phyloP scores from a whole-genome alignment of 441 rosid genomes.

The Jatropha podagrica region DNA sequence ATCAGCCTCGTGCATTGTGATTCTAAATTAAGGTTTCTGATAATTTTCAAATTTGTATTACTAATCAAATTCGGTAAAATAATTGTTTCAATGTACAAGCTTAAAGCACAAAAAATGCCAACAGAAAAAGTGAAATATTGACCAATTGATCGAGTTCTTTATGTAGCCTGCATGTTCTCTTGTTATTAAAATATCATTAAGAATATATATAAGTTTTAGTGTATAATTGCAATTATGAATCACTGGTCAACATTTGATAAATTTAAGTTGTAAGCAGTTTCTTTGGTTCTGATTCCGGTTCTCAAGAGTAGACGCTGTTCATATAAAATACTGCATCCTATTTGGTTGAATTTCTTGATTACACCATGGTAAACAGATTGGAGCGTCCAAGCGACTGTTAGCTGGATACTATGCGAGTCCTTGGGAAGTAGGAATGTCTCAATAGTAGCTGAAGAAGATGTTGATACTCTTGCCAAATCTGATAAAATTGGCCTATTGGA shows the following conservation, averaged over 20 bases:
- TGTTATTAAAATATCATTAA: too few relatives aligned
- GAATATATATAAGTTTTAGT: too few relatives aligned
- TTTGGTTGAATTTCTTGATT: slow-evolving; percentile 19
- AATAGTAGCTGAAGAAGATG: slow-evolving; percentile 65
- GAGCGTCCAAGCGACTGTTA: slow-evolving; percentile 71
- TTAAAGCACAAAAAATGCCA: too few relatives aligned
- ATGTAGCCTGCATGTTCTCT: neutral
- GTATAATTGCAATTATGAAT: neutral
- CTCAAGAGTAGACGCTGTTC: too few relatives aligned
- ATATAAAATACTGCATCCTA: neutral
- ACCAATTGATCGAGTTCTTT: neutral
- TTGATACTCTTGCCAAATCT: slow-evolving; percentile 41
- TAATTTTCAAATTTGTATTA: neutral
- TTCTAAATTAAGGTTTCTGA: neutral
- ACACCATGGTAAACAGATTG: slow-evolving; percentile 42
- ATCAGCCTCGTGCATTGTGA: neutral
- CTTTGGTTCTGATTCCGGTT: neutral
- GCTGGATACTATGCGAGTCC: slow-evolving; percentile 57
- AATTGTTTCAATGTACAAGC: too few relatives aligned
- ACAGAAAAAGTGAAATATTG: neutral
- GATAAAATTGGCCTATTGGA: slow-evolving; percentile 38
- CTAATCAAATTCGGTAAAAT: neutral
- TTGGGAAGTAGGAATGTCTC: slow-evolving; percentile 48
- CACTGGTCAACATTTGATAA: neutral
- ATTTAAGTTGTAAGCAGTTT: neutral